Evolutionary conservation across 108 stramenopile species (phyloP).

Genomic region (Cyclotella baltica): DNA sequence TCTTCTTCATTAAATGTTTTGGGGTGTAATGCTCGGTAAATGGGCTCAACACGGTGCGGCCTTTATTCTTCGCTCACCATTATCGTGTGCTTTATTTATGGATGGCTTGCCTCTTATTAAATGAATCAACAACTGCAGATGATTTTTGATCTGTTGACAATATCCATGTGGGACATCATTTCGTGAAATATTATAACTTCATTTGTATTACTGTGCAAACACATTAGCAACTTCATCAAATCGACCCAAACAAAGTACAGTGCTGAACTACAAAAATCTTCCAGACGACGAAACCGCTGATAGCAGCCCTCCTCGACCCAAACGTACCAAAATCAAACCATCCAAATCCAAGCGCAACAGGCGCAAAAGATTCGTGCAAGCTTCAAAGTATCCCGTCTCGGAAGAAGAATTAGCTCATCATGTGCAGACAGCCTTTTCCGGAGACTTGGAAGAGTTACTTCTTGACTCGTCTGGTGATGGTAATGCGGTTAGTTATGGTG

Average conservation of each 20-base stretch:
- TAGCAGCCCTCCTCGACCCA: not conserved
- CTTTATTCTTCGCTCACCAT: no score
- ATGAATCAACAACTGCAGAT: no score
- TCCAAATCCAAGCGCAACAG: conserved; percentile 9
- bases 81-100: no score
- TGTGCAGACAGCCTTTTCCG: conserved; percentile 39
- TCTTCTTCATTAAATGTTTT: no score
- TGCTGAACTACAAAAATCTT: conserved; percentile 16
- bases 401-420: conserved; percentile 33
- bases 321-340: conserved; percentile 14
- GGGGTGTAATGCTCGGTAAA: no score
- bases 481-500: no score
- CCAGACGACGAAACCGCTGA: conserved; percentile 3
- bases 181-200: no score
- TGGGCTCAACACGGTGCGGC: no score
- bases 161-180: not conserved
- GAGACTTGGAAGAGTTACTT: conserved; percentile 17
- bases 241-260: not conserved
- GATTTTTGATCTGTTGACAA: no score
- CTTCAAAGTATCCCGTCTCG: conserved; percentile 3
- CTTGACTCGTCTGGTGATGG: not conserved
- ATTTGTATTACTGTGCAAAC: not conserved
- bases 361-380: conserved; percentile 7
- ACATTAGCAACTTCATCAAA: not conserved
- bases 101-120: no score